Evolutionary conservation across 306 rosid species (phyloP).

Genomic region (Urtica urens): DNA sequence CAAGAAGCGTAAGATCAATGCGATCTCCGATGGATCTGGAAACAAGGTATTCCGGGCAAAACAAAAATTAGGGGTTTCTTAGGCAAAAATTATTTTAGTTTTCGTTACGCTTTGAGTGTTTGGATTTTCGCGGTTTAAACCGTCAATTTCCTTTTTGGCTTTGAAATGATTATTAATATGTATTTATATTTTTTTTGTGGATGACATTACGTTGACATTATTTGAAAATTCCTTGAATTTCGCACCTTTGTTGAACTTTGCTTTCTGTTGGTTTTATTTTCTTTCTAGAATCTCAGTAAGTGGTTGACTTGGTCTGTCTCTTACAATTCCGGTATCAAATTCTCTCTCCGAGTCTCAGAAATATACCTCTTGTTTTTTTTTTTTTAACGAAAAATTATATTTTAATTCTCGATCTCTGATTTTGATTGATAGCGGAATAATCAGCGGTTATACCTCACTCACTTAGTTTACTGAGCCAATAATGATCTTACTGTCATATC

Average conservation of each 20-base stretch:
- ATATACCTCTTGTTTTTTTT: background rate
- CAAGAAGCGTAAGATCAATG: constrained; percentile 40
- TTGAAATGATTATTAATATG: background rate
- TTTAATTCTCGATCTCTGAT: no score
- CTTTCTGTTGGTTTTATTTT: constrained; percentile 1
- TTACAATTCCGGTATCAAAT: constrained; percentile 8
- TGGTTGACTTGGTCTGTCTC: constrained; percentile 31
- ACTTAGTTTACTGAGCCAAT: constrained; percentile 16
- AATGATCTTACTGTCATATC: constrained; percentile 38
- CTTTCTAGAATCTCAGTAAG: constrained; percentile 29
- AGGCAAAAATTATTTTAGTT: background rate
- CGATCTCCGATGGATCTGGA: constrained; percentile 39
- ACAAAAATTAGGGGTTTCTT: constrained; percentile 16
- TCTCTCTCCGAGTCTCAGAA: no score
- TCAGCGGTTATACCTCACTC: constrained; percentile 3
- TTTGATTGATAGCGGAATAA: no score
- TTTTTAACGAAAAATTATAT: no score
- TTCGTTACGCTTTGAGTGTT: background rate
- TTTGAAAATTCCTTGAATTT: constrained; percentile 39
- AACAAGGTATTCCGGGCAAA: constrained; percentile 35
- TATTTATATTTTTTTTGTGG: constrained; percentile 2
- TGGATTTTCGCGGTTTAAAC: constrained; percentile 19
- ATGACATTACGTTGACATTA: constrained; percentile 25
- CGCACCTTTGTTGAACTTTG: constrained; percentile 32
- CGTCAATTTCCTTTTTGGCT: constrained; percentile 4